phyloP scores from a whole-genome alignment of 805 yeast genomes.

The Kodamaea nitidulidarum region DNA sequence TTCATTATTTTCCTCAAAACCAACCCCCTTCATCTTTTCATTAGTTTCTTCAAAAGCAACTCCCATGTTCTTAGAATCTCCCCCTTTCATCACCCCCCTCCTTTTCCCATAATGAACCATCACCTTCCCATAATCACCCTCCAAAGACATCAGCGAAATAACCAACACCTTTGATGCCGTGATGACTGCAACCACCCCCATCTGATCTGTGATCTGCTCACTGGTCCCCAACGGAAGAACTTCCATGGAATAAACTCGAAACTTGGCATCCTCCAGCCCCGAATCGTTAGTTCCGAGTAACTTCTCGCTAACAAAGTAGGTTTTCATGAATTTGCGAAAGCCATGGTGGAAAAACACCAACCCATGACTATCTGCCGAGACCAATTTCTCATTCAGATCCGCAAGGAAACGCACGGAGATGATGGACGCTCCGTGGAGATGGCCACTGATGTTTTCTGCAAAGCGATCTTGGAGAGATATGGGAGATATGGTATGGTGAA shows the following conservation, averaged over 20 bases:
- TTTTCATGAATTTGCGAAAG: constrained; percentile 51
- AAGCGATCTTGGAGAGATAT: constrained; percentile 23
- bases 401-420: constrained; percentile 26
- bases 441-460: constrained; percentile 26
- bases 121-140: constrained; percentile 17
- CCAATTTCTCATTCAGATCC: constrained; percentile 23
- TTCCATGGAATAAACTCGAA: constrained; percentile 29
- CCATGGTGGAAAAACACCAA: constrained; percentile 62
- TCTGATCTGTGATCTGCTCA: constrained; percentile 49
- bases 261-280: constrained; percentile 11
- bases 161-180: constrained; percentile 49
- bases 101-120: constrained; percentile 2
- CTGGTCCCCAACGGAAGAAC: constrained; percentile 60
- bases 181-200: constrained; percentile 60
- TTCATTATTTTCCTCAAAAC: no score
- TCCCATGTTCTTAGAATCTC: no score
- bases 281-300: constrained; percentile 46
- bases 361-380: constrained; percentile 33
- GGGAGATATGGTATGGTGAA: constrained; percentile 19
- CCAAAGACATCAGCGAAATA: constrained; percentile 49
- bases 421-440: constrained; percentile 22
- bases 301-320: constrained; percentile 43
- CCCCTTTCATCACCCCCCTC: no score
- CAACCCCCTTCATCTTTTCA: no score
- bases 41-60: no score